Evolutionary conservation across 768 basidiomycete genomes (phyloP).

Genomic region (Panaeolus cyanescens): DNA sequence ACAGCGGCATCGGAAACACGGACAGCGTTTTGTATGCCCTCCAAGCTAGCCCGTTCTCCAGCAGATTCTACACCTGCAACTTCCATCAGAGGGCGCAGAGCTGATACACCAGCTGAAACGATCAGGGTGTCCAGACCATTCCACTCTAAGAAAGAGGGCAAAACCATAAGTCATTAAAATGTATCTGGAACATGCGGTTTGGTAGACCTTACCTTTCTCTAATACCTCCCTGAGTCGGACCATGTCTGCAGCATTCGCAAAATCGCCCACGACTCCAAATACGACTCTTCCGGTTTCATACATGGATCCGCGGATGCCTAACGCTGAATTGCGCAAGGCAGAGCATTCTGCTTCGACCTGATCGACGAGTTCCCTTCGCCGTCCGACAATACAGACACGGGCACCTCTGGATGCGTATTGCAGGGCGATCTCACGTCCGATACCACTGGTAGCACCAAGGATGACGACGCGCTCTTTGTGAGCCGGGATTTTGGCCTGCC

Average conservation of each 20-base stretch:
- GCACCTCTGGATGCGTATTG: conserved; percentile 79
- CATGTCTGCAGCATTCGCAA: conserved; percentile 68
- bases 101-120: conserved; percentile 83
- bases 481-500: neutral
- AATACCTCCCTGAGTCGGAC: conserved; percentile 54
- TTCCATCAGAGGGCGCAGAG: conserved; percentile 73
- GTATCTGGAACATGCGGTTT: neutral
- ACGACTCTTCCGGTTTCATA: conserved; percentile 32
- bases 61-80: conserved; percentile 57
- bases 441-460: conserved; percentile 82
- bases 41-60: conserved; percentile 32
- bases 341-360: conserved; percentile 65
- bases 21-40: conserved; percentile 61
- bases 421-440: conserved; percentile 71
- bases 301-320: conserved; percentile 5
- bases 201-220: conserved; percentile 48
- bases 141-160: conserved; percentile 58
- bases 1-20: conserved; percentile 59
- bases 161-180: neutral
- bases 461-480: conserved; percentile 72
- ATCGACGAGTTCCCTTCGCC: conserved; percentile 55
- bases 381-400: conserved; percentile 71
- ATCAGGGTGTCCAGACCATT: conserved; percentile 80
- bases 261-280: conserved; percentile 61
- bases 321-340: conserved; percentile 14